phyloP scores from a whole-genome alignment of 805 yeast species.

The Trichomonascus vanleenenianus region DNA sequence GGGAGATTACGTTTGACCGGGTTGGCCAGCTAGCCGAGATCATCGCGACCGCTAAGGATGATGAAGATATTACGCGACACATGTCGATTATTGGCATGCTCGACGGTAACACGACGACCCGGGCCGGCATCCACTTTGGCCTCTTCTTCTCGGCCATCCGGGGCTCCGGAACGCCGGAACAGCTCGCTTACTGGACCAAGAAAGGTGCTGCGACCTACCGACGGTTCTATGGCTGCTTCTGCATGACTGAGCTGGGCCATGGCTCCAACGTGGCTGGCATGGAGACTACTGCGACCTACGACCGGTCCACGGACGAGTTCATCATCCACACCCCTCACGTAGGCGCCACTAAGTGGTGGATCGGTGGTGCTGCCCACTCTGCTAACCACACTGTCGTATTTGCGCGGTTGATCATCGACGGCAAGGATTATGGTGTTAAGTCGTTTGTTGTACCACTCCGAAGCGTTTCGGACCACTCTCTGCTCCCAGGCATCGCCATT shows the following conservation, averaged over 20 bases:
- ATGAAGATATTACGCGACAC: conserved; percentile 21
- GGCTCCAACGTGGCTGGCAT: conserved; percentile 92
- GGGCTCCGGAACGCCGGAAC: conserved; percentile 84
- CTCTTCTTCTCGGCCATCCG: conserved; percentile 72
- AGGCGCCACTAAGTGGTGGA: conserved; percentile 98
- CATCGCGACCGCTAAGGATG: conserved; percentile 21
- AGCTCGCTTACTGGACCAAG: conserved; percentile 74
- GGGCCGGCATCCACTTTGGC: conserved; percentile 85
- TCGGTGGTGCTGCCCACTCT: conserved; percentile 95
- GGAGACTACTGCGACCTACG: conserved; percentile 86
- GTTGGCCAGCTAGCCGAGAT: conserved; percentile 25
- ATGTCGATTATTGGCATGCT: conserved; percentile 24
- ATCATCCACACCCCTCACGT: conserved; percentile 78
- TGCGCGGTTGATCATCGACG: conserved; percentile 75
- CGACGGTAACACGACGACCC: conserved; percentile 75
- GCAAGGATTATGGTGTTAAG: conserved; percentile 86
- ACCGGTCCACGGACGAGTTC: conserved; percentile 57
- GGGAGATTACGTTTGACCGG: conserved; percentile 30
- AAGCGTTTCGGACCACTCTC: conserved; percentile 55
- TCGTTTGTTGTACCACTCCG: conserved; percentile 87
- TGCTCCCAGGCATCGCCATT: conserved; percentile 70
- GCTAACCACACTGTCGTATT: conserved; percentile 82
- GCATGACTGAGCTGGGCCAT: conserved; percentile 89
- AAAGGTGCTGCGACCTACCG: conserved; percentile 37
- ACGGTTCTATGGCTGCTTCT: conserved; percentile 70